phyloP scores from a whole-genome alignment of 2,329 filamentous ascomycete species.

The Pezicula carpinea region DNA sequence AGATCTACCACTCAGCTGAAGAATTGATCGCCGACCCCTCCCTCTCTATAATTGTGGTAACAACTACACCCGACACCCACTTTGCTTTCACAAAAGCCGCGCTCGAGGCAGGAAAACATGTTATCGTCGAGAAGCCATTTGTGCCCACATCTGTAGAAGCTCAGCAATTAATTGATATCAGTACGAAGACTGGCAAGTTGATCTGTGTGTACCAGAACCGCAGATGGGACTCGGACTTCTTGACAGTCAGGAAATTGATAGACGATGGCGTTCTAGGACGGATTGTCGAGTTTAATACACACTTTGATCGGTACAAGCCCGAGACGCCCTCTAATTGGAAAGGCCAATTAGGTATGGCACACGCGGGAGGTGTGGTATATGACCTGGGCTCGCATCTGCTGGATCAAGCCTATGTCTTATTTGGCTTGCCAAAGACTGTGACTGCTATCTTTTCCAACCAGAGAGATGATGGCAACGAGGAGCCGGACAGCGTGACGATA shows the following conservation, averaged over 20 bases:
- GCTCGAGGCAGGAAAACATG: slow-evolving; percentile 68
- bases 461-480: slow-evolving; percentile 45
- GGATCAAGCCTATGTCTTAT: slow-evolving; percentile 68
- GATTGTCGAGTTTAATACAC: slow-evolving; percentile 73
- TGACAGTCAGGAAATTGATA: slow-evolving; percentile 62
- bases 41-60: slow-evolving; percentile 67
- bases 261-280: slow-evolving; percentile 57
- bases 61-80: slow-evolving; percentile 69
- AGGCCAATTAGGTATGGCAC: slow-evolving; percentile 48
- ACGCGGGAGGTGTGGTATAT: slow-evolving; percentile 65
- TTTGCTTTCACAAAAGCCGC: slow-evolving; percentile 60
- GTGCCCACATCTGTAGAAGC: slow-evolving; percentile 68
- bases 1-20: slow-evolving; percentile 58
- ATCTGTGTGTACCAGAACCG: slow-evolving; percentile 46
- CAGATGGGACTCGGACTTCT: slow-evolving; percentile 73
- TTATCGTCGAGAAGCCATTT: slow-evolving; percentile 80
- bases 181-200: slow-evolving; percentile 32
- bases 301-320: slow-evolving; percentile 72
- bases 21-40: slow-evolving; percentile 60
- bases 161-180: slow-evolving; percentile 46
- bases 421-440: slow-evolving; percentile 63
- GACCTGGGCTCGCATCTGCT: slow-evolving; percentile 74
- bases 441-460: slow-evolving; percentile 66
- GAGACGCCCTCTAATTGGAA: slow-evolving; percentile 63
- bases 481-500: slow-evolving; percentile 56